A percentile compares a stretch with the other conserved stretches of the same genome.
Conservation (phyloP, 192 early-diverging fungal species). For the Backusella tarrabulga region DNA sequence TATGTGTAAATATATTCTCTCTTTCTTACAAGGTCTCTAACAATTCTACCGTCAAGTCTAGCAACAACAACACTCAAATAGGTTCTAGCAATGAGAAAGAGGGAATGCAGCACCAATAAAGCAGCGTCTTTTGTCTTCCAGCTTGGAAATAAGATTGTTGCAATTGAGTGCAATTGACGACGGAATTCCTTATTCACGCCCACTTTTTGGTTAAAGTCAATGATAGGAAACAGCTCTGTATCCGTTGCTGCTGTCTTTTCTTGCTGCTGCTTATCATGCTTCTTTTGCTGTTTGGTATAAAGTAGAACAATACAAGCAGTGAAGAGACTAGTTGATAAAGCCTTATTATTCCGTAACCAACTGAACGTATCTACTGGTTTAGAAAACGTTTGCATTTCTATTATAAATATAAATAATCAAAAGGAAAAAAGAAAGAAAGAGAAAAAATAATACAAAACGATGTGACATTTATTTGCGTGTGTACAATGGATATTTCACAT, state of each 20-base stretch:
- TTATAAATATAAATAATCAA: constrained; percentile 1
- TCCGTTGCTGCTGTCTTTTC: neutral
- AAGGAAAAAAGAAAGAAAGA: neutral
- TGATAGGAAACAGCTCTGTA: neutral
- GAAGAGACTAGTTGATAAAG: constrained; percentile 1
- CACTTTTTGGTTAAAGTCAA: constrained; percentile 37
- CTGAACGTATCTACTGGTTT: neutral
- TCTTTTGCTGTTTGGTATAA: neutral
- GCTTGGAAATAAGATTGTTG: constrained; percentile 79
- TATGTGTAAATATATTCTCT: neutral
- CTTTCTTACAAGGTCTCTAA: constrained; percentile 85
- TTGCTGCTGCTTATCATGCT: neutral
- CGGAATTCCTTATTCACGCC: constrained; percentile 61
- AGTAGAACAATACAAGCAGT: neutral
- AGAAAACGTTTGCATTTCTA: constrained; percentile 11
- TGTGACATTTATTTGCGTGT: constrained; percentile 14
- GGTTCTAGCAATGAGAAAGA: constrained; percentile 87
- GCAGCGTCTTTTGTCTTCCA: constrained; percentile 76
- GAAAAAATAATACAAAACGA: neutral
- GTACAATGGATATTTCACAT: neutral
- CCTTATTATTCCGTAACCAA: constrained; percentile 12
- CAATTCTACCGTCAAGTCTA: constrained; percentile 89
- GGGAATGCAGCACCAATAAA: constrained; percentile 78
- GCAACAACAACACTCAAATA: constrained; percentile 93
- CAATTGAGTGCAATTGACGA: constrained; percentile 68